Evolutionary conservation across 208 protist genomes (phyloP).

Genomic region (Leishmania mexicana): DNA sequence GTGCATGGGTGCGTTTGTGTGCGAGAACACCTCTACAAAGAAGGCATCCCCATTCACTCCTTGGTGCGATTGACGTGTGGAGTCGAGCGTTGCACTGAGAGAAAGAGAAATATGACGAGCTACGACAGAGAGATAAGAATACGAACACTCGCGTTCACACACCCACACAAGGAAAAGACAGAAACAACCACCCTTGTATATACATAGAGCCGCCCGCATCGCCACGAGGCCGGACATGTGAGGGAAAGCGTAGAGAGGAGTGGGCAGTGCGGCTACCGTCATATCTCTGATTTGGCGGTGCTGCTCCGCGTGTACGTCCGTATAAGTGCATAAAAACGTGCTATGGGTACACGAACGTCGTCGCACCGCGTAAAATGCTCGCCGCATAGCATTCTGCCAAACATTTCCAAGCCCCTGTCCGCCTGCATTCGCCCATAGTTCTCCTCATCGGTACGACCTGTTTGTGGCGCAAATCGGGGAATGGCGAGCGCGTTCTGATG

Average conservation of each 20-base stretch:
- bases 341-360: slow-evolving; percentile 45
- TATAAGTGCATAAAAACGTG: slow-evolving; percentile 32
- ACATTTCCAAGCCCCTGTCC: slow-evolving; percentile 34
- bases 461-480: slow-evolving; percentile 54
- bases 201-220: slow-evolving; percentile 1
- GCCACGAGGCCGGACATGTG: neutral
- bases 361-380: slow-evolving; percentile 32
- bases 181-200: slow-evolving; percentile 1
- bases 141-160: neutral
- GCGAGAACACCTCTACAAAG: neutral
- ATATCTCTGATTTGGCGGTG: slow-evolving; percentile 11
- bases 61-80: neutral
- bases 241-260: neutral
- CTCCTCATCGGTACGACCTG: slow-evolving; percentile 26
- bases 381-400: slow-evolving; percentile 40
- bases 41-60: neutral
- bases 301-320: slow-evolving; percentile 13
- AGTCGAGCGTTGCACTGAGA: neutral
- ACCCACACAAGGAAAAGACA: slow-evolving; percentile 5
- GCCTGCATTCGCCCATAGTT: slow-evolving; percentile 37
- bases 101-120: neutral
- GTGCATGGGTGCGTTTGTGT: neutral
- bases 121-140: neutral
- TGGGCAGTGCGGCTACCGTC: neutral
- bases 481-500: slow-evolving; percentile 62